Evolutionary conservation across 768 basidiomycete genomes (phyloP).

Genomic region (Lactarius vividus): DNA sequence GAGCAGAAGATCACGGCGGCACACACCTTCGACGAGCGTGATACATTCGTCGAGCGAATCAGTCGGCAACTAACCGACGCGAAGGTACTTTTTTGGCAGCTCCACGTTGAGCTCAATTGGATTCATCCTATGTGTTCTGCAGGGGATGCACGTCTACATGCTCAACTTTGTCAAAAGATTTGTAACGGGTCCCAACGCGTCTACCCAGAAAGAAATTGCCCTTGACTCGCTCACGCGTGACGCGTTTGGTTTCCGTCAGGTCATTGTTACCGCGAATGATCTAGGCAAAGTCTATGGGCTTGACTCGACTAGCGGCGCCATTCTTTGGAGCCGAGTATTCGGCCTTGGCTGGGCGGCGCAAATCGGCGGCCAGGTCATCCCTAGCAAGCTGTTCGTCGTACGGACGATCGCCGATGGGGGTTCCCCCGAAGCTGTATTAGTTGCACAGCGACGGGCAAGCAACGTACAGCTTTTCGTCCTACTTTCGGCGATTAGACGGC

Average conservation of each 20-base stretch:
- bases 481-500: slow-evolving; percentile 5
- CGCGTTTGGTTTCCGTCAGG: slow-evolving; percentile 81
- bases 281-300: slow-evolving; percentile 79
- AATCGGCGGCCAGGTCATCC: slow-evolving; percentile 54
- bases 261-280: slow-evolving; percentile 69
- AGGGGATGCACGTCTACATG: slow-evolving; percentile 73
- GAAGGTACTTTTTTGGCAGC: slow-evolving; percentile 43
- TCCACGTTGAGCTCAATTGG: background rate
- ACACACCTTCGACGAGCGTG: slow-evolving; percentile 37
- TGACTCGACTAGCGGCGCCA: slow-evolving; percentile 72
- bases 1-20: slow-evolving; percentile 46
- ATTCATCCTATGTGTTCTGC: slow-evolving; percentile 1
- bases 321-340: slow-evolving; percentile 78
- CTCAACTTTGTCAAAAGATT: slow-evolving; percentile 68
- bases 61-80: slow-evolving; percentile 57
- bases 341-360: slow-evolving; percentile 66
- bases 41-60: slow-evolving; percentile 51
- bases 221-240: slow-evolving; percentile 55
- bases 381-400: slow-evolving; percentile 59
- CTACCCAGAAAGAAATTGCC: slow-evolving; percentile 39
- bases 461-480: slow-evolving; percentile 44
- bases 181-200: slow-evolving; percentile 61
- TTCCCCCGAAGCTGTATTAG: slow-evolving; percentile 56
- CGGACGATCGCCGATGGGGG: slow-evolving; percentile 46
- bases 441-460: slow-evolving; percentile 58